Evolutionary conservation across 495 filamentous ascomycete species (phyloP).

Genomic region (Hypoxylon rickii): DNA sequence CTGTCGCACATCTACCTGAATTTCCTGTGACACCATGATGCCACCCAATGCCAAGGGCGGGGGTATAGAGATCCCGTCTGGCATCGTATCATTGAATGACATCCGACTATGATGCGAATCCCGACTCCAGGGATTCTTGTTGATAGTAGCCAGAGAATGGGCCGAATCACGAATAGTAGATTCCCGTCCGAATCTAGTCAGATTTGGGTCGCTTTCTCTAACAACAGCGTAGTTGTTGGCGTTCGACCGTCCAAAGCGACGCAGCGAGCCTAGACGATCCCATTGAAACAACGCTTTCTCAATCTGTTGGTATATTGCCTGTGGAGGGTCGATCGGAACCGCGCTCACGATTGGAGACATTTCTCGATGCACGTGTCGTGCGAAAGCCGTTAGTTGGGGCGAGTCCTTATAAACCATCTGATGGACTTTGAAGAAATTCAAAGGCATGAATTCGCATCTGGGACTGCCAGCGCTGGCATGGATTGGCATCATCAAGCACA

Average conservation of each 20-base stretch:
- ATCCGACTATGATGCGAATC: not conserved
- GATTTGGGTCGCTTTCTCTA: constrained; percentile 11
- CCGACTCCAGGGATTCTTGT: constrained; percentile 42
- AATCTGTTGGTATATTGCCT: constrained; percentile 1
- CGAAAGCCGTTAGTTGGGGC: constrained; percentile 49
- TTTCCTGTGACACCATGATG: constrained; percentile 60
- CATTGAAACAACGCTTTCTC: constrained; percentile 2
- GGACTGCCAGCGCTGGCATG: constrained; percentile 41
- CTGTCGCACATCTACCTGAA: constrained; percentile 53
- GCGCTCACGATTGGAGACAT: constrained; percentile 45
- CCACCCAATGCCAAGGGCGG: constrained; percentile 43
- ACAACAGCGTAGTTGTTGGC: constrained; percentile 7
- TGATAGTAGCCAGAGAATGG: constrained; percentile 47
- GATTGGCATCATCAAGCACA: constrained; percentile 52
- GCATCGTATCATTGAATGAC: constrained; percentile 8
- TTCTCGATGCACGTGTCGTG: constrained; percentile 51
- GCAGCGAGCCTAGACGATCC: constrained; percentile 9
- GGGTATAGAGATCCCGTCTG: not conserved
- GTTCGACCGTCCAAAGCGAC: constrained; percentile 7
- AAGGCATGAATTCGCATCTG: constrained; percentile 48
- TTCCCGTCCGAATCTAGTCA: constrained; percentile 8
- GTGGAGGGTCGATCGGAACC: constrained; percentile 41
- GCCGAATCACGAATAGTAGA: constrained; percentile 54
- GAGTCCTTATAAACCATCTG: constrained; percentile 52
- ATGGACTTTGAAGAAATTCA: constrained; percentile 55